phyloP scores from a whole-genome alignment of 345 rosid genomes.

The Turnera subulata region DNA sequence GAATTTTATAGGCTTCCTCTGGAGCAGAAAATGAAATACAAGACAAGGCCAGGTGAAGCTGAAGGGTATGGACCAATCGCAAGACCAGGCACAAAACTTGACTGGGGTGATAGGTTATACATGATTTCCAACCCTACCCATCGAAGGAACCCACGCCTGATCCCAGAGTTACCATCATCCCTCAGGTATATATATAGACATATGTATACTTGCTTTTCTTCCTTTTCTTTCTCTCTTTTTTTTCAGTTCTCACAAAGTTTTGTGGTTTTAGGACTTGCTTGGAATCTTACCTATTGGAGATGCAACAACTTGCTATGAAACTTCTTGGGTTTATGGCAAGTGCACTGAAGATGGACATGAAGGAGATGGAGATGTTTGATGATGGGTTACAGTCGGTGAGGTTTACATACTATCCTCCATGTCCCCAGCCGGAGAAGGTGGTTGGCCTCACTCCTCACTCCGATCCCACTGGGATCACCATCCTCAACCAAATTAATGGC shows the following conservation, averaged over 20 bases:
- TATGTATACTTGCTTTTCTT: neutral
- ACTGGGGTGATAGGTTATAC: slow-evolving; percentile 27
- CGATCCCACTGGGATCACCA: slow-evolving; percentile 19
- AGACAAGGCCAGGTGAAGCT: slow-evolving; percentile 16
- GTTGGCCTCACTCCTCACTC: slow-evolving; percentile 17
- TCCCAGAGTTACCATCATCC: slow-evolving; percentile 39
- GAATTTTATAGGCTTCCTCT: slow-evolving; percentile 29
- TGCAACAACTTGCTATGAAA: slow-evolving; percentile 28
- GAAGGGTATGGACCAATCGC: slow-evolving; percentile 21
- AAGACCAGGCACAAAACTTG: slow-evolving; percentile 9
- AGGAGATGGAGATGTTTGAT: slow-evolving; percentile 31
- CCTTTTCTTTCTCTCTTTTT: neutral
- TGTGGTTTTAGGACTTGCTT: slow-evolving; percentile 20
- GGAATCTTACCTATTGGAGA: slow-evolving; percentile 23
- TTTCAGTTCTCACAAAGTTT: neutral
- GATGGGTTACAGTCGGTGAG: slow-evolving; percentile 35
- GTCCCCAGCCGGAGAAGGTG: slow-evolving; percentile 18
- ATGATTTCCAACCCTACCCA: slow-evolving; percentile 20
- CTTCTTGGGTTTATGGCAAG: slow-evolving; percentile 21
- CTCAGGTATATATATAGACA: slow-evolving; percentile 23
- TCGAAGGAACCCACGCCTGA: slow-evolving; percentile 28
- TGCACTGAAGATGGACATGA: slow-evolving; percentile 15
- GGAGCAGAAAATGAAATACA: slow-evolving; percentile 33
- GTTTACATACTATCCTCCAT: slow-evolving; percentile 29
- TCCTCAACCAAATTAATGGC: slow-evolving; percentile 23